Evolutionary conservation across 768 basidiomycete species (phyloP), one percentile per base, ranked within the genome.

Genomic region (Boletus rufocinnamomeus): DNA sequence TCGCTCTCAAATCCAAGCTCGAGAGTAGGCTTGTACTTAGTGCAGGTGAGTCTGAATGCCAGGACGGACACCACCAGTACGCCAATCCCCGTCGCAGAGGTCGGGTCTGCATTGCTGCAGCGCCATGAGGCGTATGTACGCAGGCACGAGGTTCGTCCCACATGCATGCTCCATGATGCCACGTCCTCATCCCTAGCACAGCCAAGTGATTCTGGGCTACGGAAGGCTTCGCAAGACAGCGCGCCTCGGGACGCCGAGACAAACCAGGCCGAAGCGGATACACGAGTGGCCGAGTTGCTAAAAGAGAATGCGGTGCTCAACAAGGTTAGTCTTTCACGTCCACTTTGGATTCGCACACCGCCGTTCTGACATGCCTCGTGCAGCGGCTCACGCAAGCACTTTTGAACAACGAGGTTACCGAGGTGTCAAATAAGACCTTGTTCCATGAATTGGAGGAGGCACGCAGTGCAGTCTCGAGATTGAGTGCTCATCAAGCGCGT

Each of bases 121-220:
- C 79, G 88, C 59, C 93, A 95, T 69, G 94, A 95, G 75, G 90
- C 89, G 4, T 92, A 91, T 72, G 85, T 93, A 30, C 84, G 87
- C 49, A 81, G 81, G 66, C 83, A 86, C 56, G 85, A 90, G 82
- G 86, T 84, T 62, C 47, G 80, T 73, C 35, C 54, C 28, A 51
- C 57, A 56, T 51, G 51, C 58, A 57, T 3, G 54, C 45, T 27
- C 55, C 58, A 56, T 49, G 46, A 46, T 19, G 21, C 59, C 48
- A 52, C 21, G n/a, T 50, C 48, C 63, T 67, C 43, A 67, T 50
- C 23, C 19, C 21, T 54, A 40, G 28, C 68, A 52, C 51, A 74
- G 64, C 52, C 52, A 53, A 53, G 54, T 32, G 41, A 57, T 49
- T 57, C 58, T 57, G 27, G 59, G 47, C 59, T 61, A 44, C 61